Base-by-base conservation (phyloP, 768 basidiomycete species). In the Kwoniella botswanensis region DNA sequence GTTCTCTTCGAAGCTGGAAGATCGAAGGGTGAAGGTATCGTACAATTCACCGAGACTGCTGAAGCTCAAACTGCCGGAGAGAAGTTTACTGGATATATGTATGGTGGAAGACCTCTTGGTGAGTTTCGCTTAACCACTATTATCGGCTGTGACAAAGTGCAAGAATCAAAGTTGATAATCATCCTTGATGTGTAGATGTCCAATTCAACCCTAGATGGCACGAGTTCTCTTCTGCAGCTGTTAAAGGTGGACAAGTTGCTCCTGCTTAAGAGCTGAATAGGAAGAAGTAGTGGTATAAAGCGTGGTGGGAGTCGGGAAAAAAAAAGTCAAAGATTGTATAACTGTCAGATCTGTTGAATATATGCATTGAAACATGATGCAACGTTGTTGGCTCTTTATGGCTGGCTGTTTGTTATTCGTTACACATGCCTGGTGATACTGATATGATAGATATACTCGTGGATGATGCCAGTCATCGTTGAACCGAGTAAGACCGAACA, bases 51-150 rank as follows among this genome's bases (percentile, higher is more conserved):
- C 29, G 91, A 92, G 77, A 88, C 92, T 26, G 82, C 86, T 7
- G 95, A 98, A 83, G 96, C 95, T 9, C 93, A 96, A 85, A 95
- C 94, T 11, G 95, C 95, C 4, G 95, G 96, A 89, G 93, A 93
- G 65, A 98, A 97, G 85, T 98, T 98, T 88, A 92, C 93, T 81
- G 89, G 91, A 35, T 98, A 98, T 78, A 90, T 94, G 89, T 97
- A 97, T 76, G 94, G 94, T 73, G 94, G 94, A 17, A 86, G 94
- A 56, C 94, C 94, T 44, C 84, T 94, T 26, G 91, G 91, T 92
- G 80, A 66, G 88, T 85, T 41, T 52, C 56, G 46, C 18, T 50
- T 50, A 13, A 15, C 35, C 35, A 35, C 35, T 35, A 35, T 35
- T 35, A 35, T 35, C 35, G 7, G 35, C 35, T 35, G 35, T 6